A percentile compares a stretch with the other conserved stretches of the same genome.
Conservation (phyloP, 352 stramenopile species). For the Pseudoperonospora humuli region DNA sequence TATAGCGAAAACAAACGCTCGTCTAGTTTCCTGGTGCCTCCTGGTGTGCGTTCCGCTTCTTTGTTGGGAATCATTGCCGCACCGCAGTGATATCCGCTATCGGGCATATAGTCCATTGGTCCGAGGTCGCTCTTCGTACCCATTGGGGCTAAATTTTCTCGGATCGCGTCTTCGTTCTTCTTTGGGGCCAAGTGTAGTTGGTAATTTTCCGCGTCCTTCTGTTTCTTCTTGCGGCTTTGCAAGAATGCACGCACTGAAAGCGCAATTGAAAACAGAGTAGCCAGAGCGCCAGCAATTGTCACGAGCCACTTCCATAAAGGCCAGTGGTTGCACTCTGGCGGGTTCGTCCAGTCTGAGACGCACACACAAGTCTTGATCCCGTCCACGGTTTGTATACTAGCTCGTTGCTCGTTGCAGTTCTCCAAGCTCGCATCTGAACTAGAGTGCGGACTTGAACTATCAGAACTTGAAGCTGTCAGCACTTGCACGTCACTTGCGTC, state of each 20-base stretch:
- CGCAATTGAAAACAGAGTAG: slow-evolving; percentile 44
- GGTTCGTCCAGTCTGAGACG: slow-evolving; percentile 52
- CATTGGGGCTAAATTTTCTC: slow-evolving; percentile 17
- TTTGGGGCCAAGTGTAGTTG: slow-evolving; percentile 7
- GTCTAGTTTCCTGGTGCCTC: slow-evolving; percentile 19
- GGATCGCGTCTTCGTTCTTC: slow-evolving; percentile 14
- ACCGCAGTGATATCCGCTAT: slow-evolving; percentile 11
- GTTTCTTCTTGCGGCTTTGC: slow-evolving; percentile 24
- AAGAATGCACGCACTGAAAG: slow-evolving; percentile 41
- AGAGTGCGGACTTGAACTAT: background rate
- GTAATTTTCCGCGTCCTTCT: background rate
- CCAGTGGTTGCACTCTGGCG: slow-evolving; percentile 40
- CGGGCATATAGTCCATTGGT: slow-evolving; percentile 17
- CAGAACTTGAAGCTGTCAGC: slow-evolving; percentile 2
- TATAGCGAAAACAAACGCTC: slow-evolving; percentile 30
- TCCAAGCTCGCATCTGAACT: slow-evolving; percentile 25
- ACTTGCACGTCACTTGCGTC: slow-evolving; percentile 10
- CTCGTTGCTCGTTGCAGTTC: slow-evolving; percentile 50
- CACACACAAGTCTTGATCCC: slow-evolving; percentile 39
- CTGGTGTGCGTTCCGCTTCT: slow-evolving; percentile 7
- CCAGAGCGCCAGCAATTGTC: slow-evolving; percentile 45
- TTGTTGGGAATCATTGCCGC: slow-evolving; percentile 16
- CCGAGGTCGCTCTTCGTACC: slow-evolving; percentile 24
- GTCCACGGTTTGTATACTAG: slow-evolving; percentile 31
- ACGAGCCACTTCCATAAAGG: slow-evolving; percentile 52